Evolutionary conservation across 2,329 filamentous ascomycete genomes (phyloP).

Genomic region (Sclerotinia spermophila): DNA sequence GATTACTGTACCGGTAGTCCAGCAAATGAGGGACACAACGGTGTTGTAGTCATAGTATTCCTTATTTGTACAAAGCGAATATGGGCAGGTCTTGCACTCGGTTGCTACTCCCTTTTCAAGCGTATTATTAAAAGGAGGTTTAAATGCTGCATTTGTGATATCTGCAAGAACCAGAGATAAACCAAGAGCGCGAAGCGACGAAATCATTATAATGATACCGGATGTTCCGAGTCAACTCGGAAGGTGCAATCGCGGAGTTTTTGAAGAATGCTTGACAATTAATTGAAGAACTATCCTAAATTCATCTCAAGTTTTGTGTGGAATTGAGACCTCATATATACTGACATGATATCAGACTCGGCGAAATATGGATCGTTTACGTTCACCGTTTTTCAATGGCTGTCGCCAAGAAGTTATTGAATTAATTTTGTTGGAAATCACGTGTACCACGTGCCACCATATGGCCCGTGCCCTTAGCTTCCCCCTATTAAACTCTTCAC

Average conservation of each 20-base stretch:
- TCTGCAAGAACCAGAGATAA: neutral
- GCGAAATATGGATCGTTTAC: neutral
- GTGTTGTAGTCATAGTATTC: conserved; percentile 21
- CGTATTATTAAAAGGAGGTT: conserved; percentile 24
- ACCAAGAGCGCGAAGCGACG: neutral
- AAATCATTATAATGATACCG: neutral
- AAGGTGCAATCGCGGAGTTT: neutral
- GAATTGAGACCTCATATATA: neutral
- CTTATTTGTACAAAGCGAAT: conserved; percentile 27
- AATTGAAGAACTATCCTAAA: neutral
- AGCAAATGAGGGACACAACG: conserved; percentile 23
- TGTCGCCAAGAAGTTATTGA: conserved; percentile 8
- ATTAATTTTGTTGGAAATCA: no score
- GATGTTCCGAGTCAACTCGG: neutral
- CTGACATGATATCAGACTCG: neutral
- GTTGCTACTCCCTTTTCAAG: conserved; percentile 24
- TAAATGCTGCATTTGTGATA: conserved; percentile 10
- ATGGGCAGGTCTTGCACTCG: conserved; percentile 30
- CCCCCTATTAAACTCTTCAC: no score
- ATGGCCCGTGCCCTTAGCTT: no score
- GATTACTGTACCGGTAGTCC: conserved; percentile 27
- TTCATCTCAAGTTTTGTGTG: neutral
- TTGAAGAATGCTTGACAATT: neutral
- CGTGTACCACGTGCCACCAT: no score
- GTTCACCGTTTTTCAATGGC: neutral